Evolutionary conservation across 768 basidiomycete species (phyloP).

Genomic region (Boletus pseudopeckii): DNA sequence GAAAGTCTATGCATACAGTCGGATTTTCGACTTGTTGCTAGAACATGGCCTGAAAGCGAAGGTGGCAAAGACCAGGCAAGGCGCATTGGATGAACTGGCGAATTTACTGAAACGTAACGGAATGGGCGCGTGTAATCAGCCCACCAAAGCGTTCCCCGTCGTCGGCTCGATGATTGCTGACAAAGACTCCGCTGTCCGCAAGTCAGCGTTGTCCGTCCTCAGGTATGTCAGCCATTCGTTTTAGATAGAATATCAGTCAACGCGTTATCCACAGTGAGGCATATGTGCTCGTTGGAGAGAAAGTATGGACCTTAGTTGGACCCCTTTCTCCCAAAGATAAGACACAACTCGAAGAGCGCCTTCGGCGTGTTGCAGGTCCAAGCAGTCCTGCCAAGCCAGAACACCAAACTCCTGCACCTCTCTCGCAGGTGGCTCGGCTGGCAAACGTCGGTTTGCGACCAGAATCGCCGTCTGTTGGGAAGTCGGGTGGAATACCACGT

Average conservation of each 20-base stretch:
- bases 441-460: conserved; percentile 44
- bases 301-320: conserved; percentile 78
- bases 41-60: conserved; percentile 89
- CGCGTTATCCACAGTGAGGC: conserved; percentile 54
- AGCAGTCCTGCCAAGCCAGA: conserved; percentile 40
- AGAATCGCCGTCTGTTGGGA: conserved; percentile 44
- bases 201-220: conserved; percentile 77
- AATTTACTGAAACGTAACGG: conserved; percentile 78
- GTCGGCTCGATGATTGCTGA: conserved; percentile 82
- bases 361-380: conserved; percentile 76
- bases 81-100: conserved; percentile 78
- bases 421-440: conserved; percentile 55
- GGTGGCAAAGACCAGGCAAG: conserved; percentile 88
- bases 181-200: conserved; percentile 85
- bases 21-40: conserved; percentile 82
- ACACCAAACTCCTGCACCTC: conserved; percentile 41
- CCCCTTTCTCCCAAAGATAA: conserved; percentile 80
- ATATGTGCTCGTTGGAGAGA: conserved; percentile 80
- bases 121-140: conserved; percentile 71
- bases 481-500: conserved; percentile 43
- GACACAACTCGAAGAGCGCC: conserved; percentile 85
- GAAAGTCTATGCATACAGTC: conserved; percentile 90
- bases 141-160: conserved; percentile 71
- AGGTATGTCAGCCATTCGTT: conserved; percentile 49
- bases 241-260: conserved; percentile 7